phyloP scores from a whole-genome alignment of 495 filamentous ascomycete species.

The Lentithecium fluviatile region DNA sequence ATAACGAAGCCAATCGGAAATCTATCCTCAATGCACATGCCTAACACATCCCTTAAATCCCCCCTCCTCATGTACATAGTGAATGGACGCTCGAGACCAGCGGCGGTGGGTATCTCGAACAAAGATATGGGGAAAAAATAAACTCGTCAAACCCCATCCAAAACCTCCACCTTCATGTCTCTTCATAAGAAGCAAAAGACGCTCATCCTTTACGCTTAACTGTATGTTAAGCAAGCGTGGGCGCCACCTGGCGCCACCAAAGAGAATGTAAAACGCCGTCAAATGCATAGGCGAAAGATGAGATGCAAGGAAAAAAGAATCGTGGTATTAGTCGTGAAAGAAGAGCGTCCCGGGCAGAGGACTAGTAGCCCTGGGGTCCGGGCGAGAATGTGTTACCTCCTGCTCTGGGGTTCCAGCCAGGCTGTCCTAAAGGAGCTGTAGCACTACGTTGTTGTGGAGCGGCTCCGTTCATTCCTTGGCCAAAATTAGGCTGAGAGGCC shows the following conservation, averaged over 20 bases:
- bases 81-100: constrained; percentile 1
- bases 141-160: neutral
- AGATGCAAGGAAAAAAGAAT: neutral
- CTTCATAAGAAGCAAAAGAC: neutral
- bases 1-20: too few species aligned
- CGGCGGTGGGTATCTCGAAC: constrained; percentile 31
- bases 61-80: neutral
- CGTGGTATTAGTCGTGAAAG: constrained; percentile 4
- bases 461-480: constrained; percentile 10
- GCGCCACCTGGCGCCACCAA: too few species aligned
- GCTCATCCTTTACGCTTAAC: neutral
- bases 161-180: neutral
- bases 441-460: constrained; percentile 24
- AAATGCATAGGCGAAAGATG: too few species aligned
- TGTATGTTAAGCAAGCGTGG: too few species aligned
- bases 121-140: neutral
- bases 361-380: constrained; percentile 9
- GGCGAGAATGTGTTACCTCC: constrained; percentile 20
- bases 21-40: too few species aligned
- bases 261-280: too few species aligned
- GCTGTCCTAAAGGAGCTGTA: constrained; percentile 30
- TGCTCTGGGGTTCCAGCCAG: constrained; percentile 15
- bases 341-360: neutral
- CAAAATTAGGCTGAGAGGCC: constrained; percentile 25
- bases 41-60: too few species aligned